Base-by-base conservation (phyloP, 495 filamentous ascomycete species). In the Penicillium bovifimosum region DNA sequence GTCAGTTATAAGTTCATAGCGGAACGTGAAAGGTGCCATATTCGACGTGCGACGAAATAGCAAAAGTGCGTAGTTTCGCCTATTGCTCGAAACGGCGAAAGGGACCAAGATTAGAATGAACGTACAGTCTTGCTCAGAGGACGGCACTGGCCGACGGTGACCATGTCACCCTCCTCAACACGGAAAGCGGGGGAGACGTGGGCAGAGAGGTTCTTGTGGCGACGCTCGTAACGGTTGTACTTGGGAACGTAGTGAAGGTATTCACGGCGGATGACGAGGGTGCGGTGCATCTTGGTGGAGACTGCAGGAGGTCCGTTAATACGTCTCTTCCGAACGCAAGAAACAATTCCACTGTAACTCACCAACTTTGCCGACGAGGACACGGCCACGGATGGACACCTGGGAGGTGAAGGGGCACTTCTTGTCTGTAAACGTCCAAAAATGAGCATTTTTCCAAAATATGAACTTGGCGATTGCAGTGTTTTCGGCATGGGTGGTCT, bases 261-360 rank as follows among this genome's bases (percentile, higher is more conserved):
- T 82, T 99, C 95, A 75, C 93, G 90, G 75, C 93, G 95, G 83
- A 99, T 96, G 81, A 97, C 84, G 70, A 96, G 81, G 65, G 93
- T 98, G 72, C 91, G 86, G 86, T 96, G 91, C 91, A 96, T 96
- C 87, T 96, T 96, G 73, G 95, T 99, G 58, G 91, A 96, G 71
- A 97, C 88, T 43, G 24, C 9, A 29, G 6, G 17, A 10, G 6
- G 28, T 11, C 11, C 4, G 41, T 43, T 31, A 42, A 28, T 17
- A 31, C 28, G 14, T 43, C 24, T 9, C 26, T 14, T 31, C 9
- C 5, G 8, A 13, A 14, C 9, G 18, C 16, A 41, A 3, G 18
- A n/a, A 11, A 38, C 35, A 26, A 18, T 41, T n/a, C 18, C 9
- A 7, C 24, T 24, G 18, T 18, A 43, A 43, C 41, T 43, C 1